phyloP scores from a whole-genome alignment of 2,329 filamentous ascomycete genomes.

The Alternaria brassicae region DNA sequence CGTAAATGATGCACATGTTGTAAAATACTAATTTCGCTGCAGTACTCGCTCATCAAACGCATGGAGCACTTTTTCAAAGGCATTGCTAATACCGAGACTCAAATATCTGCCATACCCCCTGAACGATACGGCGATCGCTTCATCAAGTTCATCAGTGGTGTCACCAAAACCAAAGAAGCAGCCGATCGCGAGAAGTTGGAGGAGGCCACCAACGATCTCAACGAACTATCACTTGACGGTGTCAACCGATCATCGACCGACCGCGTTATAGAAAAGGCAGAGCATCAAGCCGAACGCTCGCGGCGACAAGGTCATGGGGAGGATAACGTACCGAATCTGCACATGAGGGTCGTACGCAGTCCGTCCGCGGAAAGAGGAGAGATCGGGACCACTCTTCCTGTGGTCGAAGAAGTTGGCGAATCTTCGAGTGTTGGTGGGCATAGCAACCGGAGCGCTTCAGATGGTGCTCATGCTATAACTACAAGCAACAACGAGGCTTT shows the following conservation, averaged over 20 bases:
- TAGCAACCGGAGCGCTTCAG: conserved; percentile 54
- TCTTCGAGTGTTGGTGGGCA: conserved; percentile 69
- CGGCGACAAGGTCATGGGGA: conserved; percentile 56
- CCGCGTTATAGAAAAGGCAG: conserved; percentile 64
- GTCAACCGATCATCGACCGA: conserved; percentile 56
- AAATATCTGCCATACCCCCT: conserved; percentile 92
- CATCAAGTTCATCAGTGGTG: conserved; percentile 85
- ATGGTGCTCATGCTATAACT: conserved; percentile 16
- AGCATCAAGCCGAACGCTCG: conserved; percentile 68
- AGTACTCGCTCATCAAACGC: conserved; percentile 96
- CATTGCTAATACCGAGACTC: conserved; percentile 77
- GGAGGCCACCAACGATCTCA: conserved; percentile 38
- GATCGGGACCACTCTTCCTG: conserved; percentile 70
- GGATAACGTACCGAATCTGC: conserved; percentile 68
- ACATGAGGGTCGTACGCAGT: conserved; percentile 65
- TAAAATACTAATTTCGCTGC: conserved; percentile 33
- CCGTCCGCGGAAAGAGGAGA: conserved; percentile 64
- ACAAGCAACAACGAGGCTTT: conserved; percentile 9
- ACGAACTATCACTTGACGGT: conserved; percentile 50
- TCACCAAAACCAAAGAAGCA: conserved; percentile 90
- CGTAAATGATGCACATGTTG: neutral
- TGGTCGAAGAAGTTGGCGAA: conserved; percentile 91
- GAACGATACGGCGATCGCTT: conserved; percentile 93
- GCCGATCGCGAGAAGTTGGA: conserved; percentile 65
- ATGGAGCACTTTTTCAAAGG: conserved; percentile 98